phyloP scores from a whole-genome alignment of 257 asterid species.

The Solanum rostratum region DNA sequence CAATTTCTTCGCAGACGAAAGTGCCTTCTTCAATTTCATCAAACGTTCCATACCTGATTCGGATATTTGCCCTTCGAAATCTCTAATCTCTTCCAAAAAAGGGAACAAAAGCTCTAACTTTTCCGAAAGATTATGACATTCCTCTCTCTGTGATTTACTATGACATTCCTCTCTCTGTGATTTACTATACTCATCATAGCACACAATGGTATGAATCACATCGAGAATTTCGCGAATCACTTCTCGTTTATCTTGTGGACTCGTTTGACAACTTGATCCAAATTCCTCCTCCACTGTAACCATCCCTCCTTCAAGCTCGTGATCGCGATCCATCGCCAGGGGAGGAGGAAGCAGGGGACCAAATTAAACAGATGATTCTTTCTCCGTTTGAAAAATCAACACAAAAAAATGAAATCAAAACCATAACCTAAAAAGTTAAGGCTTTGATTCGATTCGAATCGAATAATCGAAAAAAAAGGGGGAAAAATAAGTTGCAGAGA shows the following conservation, averaged over 20 bases:
- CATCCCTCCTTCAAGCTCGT: neutral
- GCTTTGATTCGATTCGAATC: neutral
- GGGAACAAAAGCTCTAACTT: slow-evolving; percentile 47
- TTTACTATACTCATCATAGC: slow-evolving; percentile 46
- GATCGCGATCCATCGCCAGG: neutral
- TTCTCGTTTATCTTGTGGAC: slow-evolving; percentile 14
- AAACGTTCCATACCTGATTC: slow-evolving; percentile 31
- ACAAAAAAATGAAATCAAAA: neutral
- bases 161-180: slow-evolving; percentile 64
- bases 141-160: slow-evolving; percentile 59
- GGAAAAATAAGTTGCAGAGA: neutral
- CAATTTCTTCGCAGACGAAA: slow-evolving; percentile 55
- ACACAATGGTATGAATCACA: slow-evolving; percentile 33
- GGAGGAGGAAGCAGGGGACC: no score
- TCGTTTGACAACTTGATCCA: slow-evolving; percentile 12
- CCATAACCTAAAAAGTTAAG: neutral
- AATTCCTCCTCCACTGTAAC: slow-evolving; percentile 16
- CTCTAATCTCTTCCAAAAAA: slow-evolving; percentile 44
- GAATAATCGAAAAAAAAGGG: neutral
- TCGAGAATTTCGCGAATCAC: slow-evolving; percentile 36
- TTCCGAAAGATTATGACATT: slow-evolving; percentile 37
- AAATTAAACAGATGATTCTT: no score
- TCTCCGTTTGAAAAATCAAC: neutral
- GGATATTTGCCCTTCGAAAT: slow-evolving; percentile 18
- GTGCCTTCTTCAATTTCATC: slow-evolving; percentile 41